Percentiles rank a stretch among this genome's conserved stretches.
Conservation (phyloP, 495 filamentous ascomycete species). For the Lindgomyces ingoldianus region DNA sequence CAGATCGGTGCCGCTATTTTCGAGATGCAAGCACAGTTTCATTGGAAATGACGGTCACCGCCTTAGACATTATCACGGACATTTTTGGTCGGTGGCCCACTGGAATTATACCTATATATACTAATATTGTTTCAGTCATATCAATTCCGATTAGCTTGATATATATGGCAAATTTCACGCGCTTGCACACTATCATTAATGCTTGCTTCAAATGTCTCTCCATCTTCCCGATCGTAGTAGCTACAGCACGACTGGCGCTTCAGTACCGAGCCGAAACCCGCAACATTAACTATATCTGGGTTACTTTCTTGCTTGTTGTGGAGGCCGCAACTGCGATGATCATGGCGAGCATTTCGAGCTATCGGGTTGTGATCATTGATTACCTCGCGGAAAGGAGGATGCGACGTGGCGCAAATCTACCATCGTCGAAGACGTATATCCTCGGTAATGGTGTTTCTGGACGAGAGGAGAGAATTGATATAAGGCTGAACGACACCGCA, state of each 20-base stretch:
- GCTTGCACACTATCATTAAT: slow-evolving; percentile 14
- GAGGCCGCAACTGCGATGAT: slow-evolving; percentile 16
- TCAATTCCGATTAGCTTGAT: slow-evolving; percentile 14
- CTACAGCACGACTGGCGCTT: slow-evolving; percentile 8
- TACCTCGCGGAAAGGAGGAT: slow-evolving; percentile 6
- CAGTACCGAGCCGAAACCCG: slow-evolving; percentile 7
- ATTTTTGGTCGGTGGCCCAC: slow-evolving; percentile 3
- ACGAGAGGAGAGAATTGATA: background rate
- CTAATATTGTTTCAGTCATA: slow-evolving; percentile 2
- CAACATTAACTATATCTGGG: slow-evolving; percentile 1
- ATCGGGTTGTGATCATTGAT: slow-evolving; percentile 13
- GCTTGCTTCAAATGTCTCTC: slow-evolving; percentile 18
- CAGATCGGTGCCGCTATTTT: slow-evolving; percentile 15
- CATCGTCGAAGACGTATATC: background rate
- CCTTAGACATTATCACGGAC: slow-evolving; percentile 15
- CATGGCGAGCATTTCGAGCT: slow-evolving; percentile 26
- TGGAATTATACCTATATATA: background rate
- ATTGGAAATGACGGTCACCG: slow-evolving; percentile 12
- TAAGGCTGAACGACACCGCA: background rate
- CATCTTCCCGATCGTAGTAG: slow-evolving; percentile 14
- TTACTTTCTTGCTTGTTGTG: slow-evolving; percentile 13
- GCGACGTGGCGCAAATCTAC: background rate
- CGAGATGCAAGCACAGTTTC: background rate
- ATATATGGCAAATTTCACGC: slow-evolving; percentile 20
- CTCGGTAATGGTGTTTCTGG: background rate